Percentiles rank a stretch among this genome's conserved stretches.
These are phyloP conservation scores for Cnidoscolus chayamansa DNA, from an alignment of 441 rosid species.

Conservation along the genomic window DNA sequence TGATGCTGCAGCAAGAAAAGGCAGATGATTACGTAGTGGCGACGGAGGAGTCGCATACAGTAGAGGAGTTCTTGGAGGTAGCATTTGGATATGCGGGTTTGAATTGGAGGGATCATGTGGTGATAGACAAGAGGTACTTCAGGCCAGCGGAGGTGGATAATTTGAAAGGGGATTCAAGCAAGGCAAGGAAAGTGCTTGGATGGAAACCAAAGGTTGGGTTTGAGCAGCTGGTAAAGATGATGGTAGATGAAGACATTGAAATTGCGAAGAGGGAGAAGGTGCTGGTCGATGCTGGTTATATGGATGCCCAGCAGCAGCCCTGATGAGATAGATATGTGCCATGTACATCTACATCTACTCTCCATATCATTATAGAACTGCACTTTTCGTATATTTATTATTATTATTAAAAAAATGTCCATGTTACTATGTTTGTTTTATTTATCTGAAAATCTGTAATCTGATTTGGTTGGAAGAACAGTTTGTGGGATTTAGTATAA, in stretches of 20 bases:
- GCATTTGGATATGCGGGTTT: constrained; percentile 82
- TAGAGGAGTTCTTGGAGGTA: constrained; percentile 79
- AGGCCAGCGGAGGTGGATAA: constrained; percentile 82
- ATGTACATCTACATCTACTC: too few relatives aligned
- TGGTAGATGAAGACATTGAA: constrained; percentile 80
- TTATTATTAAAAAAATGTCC: not conserved
- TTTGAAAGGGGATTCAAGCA: constrained; percentile 71
- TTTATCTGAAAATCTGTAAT: constrained; percentile 10
- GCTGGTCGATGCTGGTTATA: constrained; percentile 79
- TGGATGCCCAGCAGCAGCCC: constrained; percentile 89
- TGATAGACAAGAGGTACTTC: constrained; percentile 81
- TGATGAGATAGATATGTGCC: constrained; percentile 14
- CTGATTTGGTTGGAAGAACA: not conserved
- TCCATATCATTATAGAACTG: too few relatives aligned
- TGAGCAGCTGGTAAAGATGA: constrained; percentile 85
- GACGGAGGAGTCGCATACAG: constrained; percentile 91
- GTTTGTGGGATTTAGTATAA: not conserved
- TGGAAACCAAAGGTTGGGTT: constrained; percentile 87
- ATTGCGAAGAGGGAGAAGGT: constrained; percentile 84
- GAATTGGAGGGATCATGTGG: constrained; percentile 83
- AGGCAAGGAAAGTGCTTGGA: constrained; percentile 60
- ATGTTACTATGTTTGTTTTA: constrained; percentile 10
- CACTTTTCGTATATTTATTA: too few relatives aligned
- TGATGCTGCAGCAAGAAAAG: constrained; percentile 94
- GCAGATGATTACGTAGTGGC: constrained; percentile 92